Evolutionary conservation across 1,139 yeast genomes (phyloP).

Genomic region (Pichia kudriavzevii): DNA sequence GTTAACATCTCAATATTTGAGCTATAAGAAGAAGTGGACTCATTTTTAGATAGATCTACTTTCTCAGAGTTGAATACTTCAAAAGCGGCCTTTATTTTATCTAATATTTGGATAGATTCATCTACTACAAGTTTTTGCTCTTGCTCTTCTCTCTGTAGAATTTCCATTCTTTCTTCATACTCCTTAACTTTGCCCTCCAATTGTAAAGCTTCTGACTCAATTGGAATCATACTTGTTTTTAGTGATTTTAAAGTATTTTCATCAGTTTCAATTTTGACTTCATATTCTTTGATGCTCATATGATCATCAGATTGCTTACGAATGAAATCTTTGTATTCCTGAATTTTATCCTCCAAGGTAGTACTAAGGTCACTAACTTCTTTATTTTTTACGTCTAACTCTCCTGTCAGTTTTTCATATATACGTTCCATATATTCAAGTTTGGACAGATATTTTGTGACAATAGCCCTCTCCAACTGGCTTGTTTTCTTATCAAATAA

Average conservation of each 20-base stretch:
- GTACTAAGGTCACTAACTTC: background rate
- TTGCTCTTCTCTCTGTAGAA: slow-evolving; percentile 43
- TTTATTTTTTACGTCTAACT: slow-evolving; percentile 22
- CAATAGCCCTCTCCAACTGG: slow-evolving; percentile 42
- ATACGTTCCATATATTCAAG: slow-evolving; percentile 54
- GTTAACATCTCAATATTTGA: slow-evolving; percentile 26
- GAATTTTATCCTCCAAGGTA: slow-evolving; percentile 25
- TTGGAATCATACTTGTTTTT: slow-evolving; percentile 47
- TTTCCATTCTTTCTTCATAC: slow-evolving; percentile 45
- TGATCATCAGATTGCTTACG: slow-evolving; percentile 43
- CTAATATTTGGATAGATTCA: slow-evolving; percentile 41
- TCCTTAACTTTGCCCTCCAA: slow-evolving; percentile 40
- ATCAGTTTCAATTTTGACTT: slow-evolving; percentile 30
- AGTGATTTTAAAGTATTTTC: slow-evolving; percentile 34
- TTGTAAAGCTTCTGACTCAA: slow-evolving; percentile 47
- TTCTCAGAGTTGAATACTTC: slow-evolving; percentile 34
- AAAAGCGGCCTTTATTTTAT: slow-evolving; percentile 36
- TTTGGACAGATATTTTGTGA: slow-evolving; percentile 52
- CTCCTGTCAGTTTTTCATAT: slow-evolving; percentile 27
- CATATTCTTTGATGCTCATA: slow-evolving; percentile 28
- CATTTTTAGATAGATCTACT: slow-evolving; percentile 35
- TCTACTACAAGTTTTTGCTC: slow-evolving; percentile 43
- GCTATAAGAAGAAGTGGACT: slow-evolving; percentile 32
- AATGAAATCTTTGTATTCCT: slow-evolving; percentile 20
- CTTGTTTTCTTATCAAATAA: slow-evolving; percentile 51